Conservation (phyloP, 768 basidiomycete species). For the Udeniomyces megalosporus region DNA sequence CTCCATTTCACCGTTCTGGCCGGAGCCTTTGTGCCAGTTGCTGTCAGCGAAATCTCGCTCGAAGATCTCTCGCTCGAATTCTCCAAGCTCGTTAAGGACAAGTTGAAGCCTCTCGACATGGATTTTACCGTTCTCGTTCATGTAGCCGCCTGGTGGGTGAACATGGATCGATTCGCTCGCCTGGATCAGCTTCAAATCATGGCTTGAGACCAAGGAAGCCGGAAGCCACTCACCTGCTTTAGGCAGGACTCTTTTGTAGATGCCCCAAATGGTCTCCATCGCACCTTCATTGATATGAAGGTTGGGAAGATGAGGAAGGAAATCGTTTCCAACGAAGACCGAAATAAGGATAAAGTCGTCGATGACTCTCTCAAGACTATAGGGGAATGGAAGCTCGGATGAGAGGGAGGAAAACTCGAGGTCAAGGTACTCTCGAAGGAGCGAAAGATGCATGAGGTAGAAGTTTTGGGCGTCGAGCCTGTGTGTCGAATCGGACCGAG, state of each 20-base stretch:
- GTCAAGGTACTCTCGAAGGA: conserved; percentile 94
- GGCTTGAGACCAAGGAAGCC: not conserved
- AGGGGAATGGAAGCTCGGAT: conserved; percentile 48
- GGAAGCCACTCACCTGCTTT: conserved; percentile 31
- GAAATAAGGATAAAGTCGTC: conserved; percentile 95
- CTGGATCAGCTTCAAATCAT: not conserved
- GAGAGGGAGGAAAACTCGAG: conserved; percentile 57
- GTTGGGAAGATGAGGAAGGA: conserved; percentile 88
- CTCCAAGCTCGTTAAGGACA: conserved; percentile 70
- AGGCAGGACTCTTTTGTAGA: conserved; percentile 85
- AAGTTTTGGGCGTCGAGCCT: conserved; percentile 70
- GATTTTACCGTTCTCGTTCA: conserved; percentile 78
- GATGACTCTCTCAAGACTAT: conserved; percentile 83
- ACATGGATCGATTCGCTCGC: too few species aligned
- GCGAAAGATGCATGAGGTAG: conserved; percentile 80
- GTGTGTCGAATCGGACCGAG: not conserved
- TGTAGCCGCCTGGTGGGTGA: conserved; percentile 91
- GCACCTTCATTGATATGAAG: conserved; percentile 97
- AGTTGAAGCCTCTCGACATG: conserved; percentile 63
- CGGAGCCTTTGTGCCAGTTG: conserved; percentile 77
- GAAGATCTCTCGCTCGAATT: conserved; percentile 78
- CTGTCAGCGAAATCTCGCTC: conserved; percentile 78
- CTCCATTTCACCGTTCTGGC: conserved; percentile 52
- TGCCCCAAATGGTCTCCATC: conserved; percentile 76
- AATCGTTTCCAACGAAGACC: conserved; percentile 96